Conservation (phyloP, 2,329 filamentous ascomycete genomes). For the Pestalotiopsis sp. region DNA sequence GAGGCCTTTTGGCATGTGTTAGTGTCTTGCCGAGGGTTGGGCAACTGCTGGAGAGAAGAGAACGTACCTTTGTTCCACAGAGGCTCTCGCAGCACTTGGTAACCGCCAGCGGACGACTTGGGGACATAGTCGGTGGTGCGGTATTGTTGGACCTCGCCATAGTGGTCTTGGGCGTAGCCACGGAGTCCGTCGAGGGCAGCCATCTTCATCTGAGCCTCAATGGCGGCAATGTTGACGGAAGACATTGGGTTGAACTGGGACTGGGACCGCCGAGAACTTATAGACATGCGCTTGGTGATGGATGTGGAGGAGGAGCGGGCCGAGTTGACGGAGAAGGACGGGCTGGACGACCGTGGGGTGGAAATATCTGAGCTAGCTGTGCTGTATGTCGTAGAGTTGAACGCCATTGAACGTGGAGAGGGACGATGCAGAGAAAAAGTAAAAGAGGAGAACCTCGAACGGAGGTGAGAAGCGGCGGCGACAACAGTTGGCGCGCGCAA, state of each 20-base stretch:
- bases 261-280: conserved; percentile 50
- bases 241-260: conserved; percentile 58
- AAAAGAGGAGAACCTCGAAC: conserved; percentile 15
- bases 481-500: background rate
- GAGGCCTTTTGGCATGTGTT: conserved; percentile 47
- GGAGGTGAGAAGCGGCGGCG: conserved; percentile 1
- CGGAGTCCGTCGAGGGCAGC: conserved; percentile 60
- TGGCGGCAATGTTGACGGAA: conserved; percentile 55
- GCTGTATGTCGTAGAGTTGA: conserved; percentile 43
- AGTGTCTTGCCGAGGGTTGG: conserved; percentile 6
- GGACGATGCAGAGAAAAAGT: conserved; percentile 23
- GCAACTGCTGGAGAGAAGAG: conserved; percentile 5
- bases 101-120: conserved; percentile 55
- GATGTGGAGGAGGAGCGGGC: conserved; percentile 52
- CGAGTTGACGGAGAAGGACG: conserved; percentile 48
- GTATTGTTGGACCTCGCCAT: conserved; percentile 56
- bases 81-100: conserved; percentile 63
- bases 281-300: conserved; percentile 52
- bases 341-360: conserved; percentile 56
- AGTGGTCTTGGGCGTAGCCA: conserved; percentile 61
- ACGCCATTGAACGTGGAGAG: conserved; percentile 41
- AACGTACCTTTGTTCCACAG: conserved; percentile 66
- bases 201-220: conserved; percentile 63
- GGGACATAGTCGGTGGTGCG: conserved; percentile 55
- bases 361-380: conserved; percentile 52